Evolutionary conservation across 805 yeast genomes (phyloP).

Genomic region (Starmerella floricola): DNA sequence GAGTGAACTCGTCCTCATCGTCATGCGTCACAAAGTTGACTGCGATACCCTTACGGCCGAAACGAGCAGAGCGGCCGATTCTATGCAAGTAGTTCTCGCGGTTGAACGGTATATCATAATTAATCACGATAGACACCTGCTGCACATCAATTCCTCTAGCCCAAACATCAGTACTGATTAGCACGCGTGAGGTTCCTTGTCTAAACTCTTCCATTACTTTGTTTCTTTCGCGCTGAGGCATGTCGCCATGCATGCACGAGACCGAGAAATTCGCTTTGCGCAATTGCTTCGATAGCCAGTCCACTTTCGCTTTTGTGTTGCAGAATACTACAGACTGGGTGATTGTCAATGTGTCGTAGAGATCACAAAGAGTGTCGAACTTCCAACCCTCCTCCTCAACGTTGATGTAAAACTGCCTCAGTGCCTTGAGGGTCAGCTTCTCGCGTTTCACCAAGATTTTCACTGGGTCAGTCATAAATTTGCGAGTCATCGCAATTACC

Average conservation of each 20-base stretch:
- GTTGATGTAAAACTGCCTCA: constrained; percentile 79
- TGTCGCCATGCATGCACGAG: constrained; percentile 92
- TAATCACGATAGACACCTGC: constrained; percentile 90
- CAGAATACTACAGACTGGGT: constrained; percentile 98
- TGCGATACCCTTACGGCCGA: constrained; percentile 94
- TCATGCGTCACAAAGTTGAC: constrained; percentile 80
- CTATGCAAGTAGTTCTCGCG: constrained; percentile 94
- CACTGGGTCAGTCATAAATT: constrained; percentile 87
- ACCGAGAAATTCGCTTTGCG: constrained; percentile 77
- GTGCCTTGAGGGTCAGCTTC: constrained; percentile 86
- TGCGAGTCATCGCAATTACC: constrained; percentile 80
- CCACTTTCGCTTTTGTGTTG: constrained; percentile 91
- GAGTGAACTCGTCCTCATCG: constrained; percentile 64
- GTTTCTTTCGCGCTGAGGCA: constrained; percentile 92
- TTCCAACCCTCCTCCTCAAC: constrained; percentile 91
- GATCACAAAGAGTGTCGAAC: constrained; percentile 85
- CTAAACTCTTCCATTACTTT: constrained; percentile 92
- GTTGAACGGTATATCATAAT: constrained; percentile 87
- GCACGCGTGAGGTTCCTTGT: constrained; percentile 80
- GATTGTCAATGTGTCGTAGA: constrained; percentile 87
- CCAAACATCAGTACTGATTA: constrained; percentile 93
- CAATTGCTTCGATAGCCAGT: constrained; percentile 73
- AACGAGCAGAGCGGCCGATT: constrained; percentile 96
- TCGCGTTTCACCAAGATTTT: constrained; percentile 90
- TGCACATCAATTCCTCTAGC: constrained; percentile 99